These are phyloP conservation scores for Claviceps humidiphila DNA, from an alignment of 2,329 filamentous ascomycete genomes.

Conservation along the genomic window DNA sequence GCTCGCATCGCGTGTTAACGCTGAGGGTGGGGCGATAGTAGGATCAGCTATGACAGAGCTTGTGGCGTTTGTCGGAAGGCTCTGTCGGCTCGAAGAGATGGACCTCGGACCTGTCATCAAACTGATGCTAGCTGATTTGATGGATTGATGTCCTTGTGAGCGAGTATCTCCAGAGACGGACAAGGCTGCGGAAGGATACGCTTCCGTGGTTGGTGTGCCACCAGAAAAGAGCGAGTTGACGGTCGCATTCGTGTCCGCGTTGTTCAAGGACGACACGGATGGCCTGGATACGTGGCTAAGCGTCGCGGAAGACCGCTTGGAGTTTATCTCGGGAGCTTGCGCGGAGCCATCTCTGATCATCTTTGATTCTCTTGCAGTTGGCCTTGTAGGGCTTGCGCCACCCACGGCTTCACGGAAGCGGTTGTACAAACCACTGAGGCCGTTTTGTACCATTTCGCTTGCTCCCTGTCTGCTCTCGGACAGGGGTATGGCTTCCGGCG, in stretches of 20 bases:
- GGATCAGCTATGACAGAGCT: conserved; percentile 27
- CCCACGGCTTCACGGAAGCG: conserved; percentile 74
- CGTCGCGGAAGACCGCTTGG: conserved; percentile 28
- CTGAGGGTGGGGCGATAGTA: conserved; percentile 35
- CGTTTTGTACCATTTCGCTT: conserved; percentile 67
- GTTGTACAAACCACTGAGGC: conserved; percentile 79
- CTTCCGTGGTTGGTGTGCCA: conserved; percentile 18
- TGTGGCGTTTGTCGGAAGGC: conserved; percentile 28
- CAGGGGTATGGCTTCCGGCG: conserved; percentile 42
- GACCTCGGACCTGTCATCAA: conserved; percentile 33
- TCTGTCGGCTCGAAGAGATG: conserved; percentile 23
- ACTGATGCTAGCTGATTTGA: conserved; percentile 36
- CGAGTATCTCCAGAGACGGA: conserved; percentile 25
- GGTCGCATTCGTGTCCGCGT: conserved; percentile 25
- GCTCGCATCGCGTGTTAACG: conserved; percentile 34
- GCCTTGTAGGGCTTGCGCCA: conserved; percentile 37
- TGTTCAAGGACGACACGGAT: conserved; percentile 26
- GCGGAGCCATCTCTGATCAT: conserved; percentile 22
- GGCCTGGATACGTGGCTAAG: conserved; percentile 28
- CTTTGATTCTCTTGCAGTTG: conserved; percentile 19
- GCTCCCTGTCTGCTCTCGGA: conserved; percentile 57
- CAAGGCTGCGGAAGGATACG: conserved; percentile 22
- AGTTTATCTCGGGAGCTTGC: conserved; percentile 17
- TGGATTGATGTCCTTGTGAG: conserved; percentile 26
- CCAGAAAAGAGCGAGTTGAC: conserved; percentile 19